Evolutionary conservation across 1,284 basidiomycete genomes (phyloP).

Genomic region (Pholiota adiposa): DNA sequence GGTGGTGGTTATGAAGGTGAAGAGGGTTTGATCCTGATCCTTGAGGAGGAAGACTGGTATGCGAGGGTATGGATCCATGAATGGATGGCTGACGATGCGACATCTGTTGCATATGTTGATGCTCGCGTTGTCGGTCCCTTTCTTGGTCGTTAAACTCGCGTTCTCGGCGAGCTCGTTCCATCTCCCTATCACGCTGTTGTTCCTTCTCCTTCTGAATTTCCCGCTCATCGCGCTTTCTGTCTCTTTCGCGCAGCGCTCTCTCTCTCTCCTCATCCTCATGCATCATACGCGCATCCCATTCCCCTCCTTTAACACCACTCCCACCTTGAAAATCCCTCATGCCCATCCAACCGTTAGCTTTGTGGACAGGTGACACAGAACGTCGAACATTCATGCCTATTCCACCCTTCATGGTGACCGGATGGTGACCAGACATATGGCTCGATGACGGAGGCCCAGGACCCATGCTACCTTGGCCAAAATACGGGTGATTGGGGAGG

Average conservation of each 20-base stretch:
- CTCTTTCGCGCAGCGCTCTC: constrained; percentile 3
- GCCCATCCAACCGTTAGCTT: constrained; percentile 35
- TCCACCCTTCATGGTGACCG: constrained; percentile 15
- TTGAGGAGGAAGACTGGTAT: constrained; percentile 20
- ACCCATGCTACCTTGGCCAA: constrained; percentile 28
- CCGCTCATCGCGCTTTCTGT: constrained; percentile 15
- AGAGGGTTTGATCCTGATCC: constrained; percentile 23
- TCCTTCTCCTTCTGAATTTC: constrained; percentile 17
- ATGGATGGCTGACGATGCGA: constrained; percentile 23
- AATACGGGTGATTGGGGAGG: constrained; percentile 33
- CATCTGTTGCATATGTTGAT: constrained; percentile 27
- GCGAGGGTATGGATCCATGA: constrained; percentile 21
- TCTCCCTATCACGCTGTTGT: constrained; percentile 18
- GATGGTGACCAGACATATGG: constrained; percentile 18
- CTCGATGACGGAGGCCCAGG: constrained; percentile 17
- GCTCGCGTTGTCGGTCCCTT: constrained; percentile 31
- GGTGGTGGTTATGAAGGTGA: constrained; percentile 35
- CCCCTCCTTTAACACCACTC: constrained; percentile 24
- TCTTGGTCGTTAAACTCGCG: constrained; percentile 33
- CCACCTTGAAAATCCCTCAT: constrained; percentile 21
- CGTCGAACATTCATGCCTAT: constrained; percentile 28
- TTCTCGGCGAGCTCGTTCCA: constrained; percentile 27
- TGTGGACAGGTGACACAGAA: constrained; percentile 35
- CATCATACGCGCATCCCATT: constrained; percentile 24
- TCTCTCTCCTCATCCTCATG: constrained; percentile 35